Conservation (phyloP, 331 rosid genomes). For the Malus hybrid region DNA sequence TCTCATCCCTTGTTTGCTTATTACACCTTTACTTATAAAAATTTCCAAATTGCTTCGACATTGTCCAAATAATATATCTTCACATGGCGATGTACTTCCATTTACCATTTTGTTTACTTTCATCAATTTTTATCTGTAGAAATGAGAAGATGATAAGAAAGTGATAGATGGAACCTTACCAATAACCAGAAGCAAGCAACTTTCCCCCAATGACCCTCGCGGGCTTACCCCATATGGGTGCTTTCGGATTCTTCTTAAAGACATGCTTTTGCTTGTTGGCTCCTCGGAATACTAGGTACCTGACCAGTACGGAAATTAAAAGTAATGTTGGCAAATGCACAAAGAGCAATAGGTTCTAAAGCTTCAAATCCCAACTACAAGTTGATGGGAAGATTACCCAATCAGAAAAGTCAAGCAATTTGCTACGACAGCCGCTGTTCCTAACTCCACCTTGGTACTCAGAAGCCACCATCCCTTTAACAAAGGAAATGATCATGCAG, state of each 20-base stretch:
- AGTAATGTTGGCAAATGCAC: neutral
- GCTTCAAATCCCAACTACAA: neutral
- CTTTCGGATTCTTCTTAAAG: conserved; percentile 87
- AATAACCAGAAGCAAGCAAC: conserved; percentile 92
- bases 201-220: conserved; percentile 62
- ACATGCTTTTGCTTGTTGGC: conserved; percentile 95
- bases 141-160: neutral
- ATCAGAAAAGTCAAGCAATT: conserved; percentile 69
- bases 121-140: no score
- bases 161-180: conserved; percentile 47
- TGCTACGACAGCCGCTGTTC: conserved; percentile 44
- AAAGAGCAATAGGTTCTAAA: neutral
- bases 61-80: neutral
- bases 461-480: conserved; percentile 94
- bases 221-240: conserved; percentile 83
- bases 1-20: neutral
- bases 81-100: neutral
- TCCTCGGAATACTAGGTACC: conserved; percentile 90
- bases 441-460: conserved; percentile 60
- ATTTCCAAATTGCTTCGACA: neutral
- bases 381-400: conserved; percentile 46
- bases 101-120: neutral
- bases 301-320: conserved; percentile 16
- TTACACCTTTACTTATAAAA: no score
- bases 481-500: conserved; percentile 13